Percentiles rank a stretch among this genome's conserved stretches.
Conservation (phyloP, 2,329 filamentous ascomycete genomes). For the Neocucurbitaria cava region DNA sequence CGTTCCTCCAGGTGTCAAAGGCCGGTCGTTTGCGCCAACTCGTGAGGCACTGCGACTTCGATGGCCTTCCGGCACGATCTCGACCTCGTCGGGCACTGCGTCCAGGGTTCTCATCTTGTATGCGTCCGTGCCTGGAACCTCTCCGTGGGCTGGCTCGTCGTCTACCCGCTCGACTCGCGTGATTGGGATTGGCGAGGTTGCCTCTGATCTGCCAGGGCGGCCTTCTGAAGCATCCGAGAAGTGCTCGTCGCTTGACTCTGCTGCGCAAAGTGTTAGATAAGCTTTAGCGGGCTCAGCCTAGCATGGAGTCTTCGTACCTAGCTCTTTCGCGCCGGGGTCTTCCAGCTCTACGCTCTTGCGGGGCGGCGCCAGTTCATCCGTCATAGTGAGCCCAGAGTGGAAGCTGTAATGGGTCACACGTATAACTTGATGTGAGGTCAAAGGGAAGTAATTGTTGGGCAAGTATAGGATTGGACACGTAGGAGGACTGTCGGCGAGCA, state of each 20-base stretch:
- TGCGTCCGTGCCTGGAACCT: conserved; percentile 67
- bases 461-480: not conserved
- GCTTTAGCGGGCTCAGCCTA: not conserved
- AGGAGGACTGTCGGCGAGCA: not conserved
- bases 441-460: not conserved
- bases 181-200: conserved; percentile 63
- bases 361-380: conserved; percentile 59
- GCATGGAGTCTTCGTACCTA: conserved; percentile 51
- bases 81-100: conserved; percentile 69
- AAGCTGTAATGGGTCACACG: not conserved
- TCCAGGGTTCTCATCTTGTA: conserved; percentile 65
- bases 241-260: conserved; percentile 64
- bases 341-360: conserved; percentile 62
- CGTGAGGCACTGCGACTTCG: conserved; percentile 49
- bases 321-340: conserved; percentile 64
- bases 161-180: conserved; percentile 71
- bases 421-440: not conserved
- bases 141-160: conserved; percentile 64
- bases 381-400: conserved; percentile 33
- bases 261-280: conserved; percentile 21
- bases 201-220: conserved; percentile 49
- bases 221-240: conserved; percentile 72
- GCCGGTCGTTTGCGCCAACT: conserved; percentile 54
- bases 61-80: conserved; percentile 58
- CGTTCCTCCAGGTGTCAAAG: conserved; percentile 58